Conservation (phyloP, 495 filamentous ascomycete species). For the Hypoxylon intermedium region DNA sequence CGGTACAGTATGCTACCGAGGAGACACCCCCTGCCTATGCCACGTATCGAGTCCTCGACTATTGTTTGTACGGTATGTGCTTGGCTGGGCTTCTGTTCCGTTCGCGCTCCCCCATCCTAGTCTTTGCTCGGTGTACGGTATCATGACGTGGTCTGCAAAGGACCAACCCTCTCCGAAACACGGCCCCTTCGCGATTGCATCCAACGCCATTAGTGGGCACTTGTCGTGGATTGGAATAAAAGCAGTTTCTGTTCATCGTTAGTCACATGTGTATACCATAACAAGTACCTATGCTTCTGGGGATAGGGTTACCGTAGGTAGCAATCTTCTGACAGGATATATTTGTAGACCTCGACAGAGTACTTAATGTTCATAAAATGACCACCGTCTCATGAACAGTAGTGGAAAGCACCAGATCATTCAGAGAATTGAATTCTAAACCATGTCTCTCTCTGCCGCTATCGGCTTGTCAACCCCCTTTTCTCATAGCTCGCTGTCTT, state of each 20-base stretch:
- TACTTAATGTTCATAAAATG: too few relatives aligned
- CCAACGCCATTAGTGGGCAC: neutral
- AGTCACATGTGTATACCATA: neutral
- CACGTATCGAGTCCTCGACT: neutral
- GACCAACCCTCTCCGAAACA: neutral
- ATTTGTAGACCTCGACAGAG: too few relatives aligned
- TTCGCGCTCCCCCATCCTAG: neutral
- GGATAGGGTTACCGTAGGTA: too few relatives aligned
- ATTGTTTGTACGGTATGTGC: slow-evolving; percentile 3
- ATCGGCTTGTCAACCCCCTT: too few relatives aligned
- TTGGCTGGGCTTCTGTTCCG: slow-evolving; percentile 9
- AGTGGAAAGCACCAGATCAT: too few relatives aligned
- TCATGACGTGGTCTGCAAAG: neutral
- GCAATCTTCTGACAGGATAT: too few relatives aligned
- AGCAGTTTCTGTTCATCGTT: neutral
- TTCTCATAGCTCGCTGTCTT: too few relatives aligned
- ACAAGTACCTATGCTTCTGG: too few relatives aligned
- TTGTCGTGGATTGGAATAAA: neutral
- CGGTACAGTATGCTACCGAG: neutral
- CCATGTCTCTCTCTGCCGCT: too few relatives aligned
- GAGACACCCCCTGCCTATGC: neutral
- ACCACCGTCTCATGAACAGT: too few relatives aligned
- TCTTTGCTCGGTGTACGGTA: neutral
- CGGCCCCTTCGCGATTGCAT: neutral
- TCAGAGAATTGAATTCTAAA: too few relatives aligned